Base-by-base conservation (phyloP, 768 basidiomycete genomes). In the Polyporus arcularius region DNA sequence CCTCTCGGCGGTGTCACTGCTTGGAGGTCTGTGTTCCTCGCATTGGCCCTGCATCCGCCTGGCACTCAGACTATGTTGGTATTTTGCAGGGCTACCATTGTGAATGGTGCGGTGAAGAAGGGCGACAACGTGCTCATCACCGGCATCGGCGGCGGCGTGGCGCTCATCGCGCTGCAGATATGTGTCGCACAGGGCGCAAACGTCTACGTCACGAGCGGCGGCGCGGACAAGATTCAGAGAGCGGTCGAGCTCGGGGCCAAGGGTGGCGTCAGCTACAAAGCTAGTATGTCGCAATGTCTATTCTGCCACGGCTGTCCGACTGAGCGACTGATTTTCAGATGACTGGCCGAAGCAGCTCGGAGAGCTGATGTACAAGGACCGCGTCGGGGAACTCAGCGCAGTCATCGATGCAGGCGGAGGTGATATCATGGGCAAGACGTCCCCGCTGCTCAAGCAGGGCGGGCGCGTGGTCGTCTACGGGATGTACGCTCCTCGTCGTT, bases 71-170 rank as follows among this genome's bases (percentile, higher is more conserved):
- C 21, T 26, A 32, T 39, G 38, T 57, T 49, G 21, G 21, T 39
- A 10, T 28, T 30, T 14, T 0, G 2, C 62, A 92, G 91, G 69
- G 89, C 88, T 1, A 76, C 81, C 3, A 75, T 85, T 16, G 79
- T 92, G 26, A 85, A 92, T 63, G 92, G 84, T 0, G 71, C 78
- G 4, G 85, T 92, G 14, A 61, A 82, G 53, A 67, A 74, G 14
- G 90, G 85, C 7, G 84, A 93, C 39, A 88, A 87, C 55, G 79
- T 95, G 42, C 82, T 94, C 47, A 87, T 95, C 60, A 91, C 90
- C 0, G 91, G 91, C 16, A 84, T 90, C 46, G 91, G 92, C 26
- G 92, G 92, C 18, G 92, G 93, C 12, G 93, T 95, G 41, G 93
- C 93, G 0, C 78, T 94, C 31, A 66, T 85, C 42, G 86, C 89